Evolutionary conservation across 352 stramenopile genomes (phyloP).

Genomic region (Globisporangium yorkense): DNA sequence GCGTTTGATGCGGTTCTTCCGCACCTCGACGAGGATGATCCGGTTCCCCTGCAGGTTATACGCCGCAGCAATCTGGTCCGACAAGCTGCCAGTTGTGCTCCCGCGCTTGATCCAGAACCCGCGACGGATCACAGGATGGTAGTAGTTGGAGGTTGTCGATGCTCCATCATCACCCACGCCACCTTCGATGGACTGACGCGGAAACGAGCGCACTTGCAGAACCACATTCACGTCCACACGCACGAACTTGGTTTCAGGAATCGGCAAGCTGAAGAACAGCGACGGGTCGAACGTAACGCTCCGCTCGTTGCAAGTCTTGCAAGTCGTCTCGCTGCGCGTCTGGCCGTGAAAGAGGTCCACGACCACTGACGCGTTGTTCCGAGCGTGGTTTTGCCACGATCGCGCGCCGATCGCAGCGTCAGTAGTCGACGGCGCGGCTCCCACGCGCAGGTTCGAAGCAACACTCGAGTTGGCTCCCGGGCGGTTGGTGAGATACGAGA

Average conservation of each 20-base stretch:
- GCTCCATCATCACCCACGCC: not conserved
- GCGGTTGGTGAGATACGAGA: slow-evolving; percentile 14
- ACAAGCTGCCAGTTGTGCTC: slow-evolving; percentile 35
- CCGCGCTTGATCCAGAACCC: slow-evolving; percentile 58
- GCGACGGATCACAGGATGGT: slow-evolving; percentile 14
- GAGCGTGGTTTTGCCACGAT: slow-evolving; percentile 90
- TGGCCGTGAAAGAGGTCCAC: slow-evolving; percentile 96
- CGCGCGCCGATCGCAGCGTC: slow-evolving; percentile 82
- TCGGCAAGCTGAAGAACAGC: slow-evolving; percentile 92
- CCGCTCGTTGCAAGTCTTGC: slow-evolving; percentile 87
- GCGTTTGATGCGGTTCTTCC: slow-evolving; percentile 64
- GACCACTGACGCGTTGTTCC: slow-evolving; percentile 93
- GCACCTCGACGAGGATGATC: slow-evolving; percentile 66
- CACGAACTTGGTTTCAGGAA: slow-evolving; percentile 79
- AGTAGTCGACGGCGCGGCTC: slow-evolving; percentile 8
- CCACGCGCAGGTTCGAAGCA: not conserved
- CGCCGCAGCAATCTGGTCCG: slow-evolving; percentile 35
- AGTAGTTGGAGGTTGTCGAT: not conserved
- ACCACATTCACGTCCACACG: slow-evolving; percentile 62
- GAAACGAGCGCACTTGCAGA: slow-evolving; percentile 39
- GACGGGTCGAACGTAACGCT: slow-evolving; percentile 97
- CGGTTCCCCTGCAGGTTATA: slow-evolving; percentile 35
- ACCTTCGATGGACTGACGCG: not conserved
- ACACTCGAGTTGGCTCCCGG: not conserved
- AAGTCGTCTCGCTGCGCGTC: slow-evolving; percentile 93